Conservation (phyloP, 73 alveolate species). For the Tetrahymena malaccensis region DNA sequence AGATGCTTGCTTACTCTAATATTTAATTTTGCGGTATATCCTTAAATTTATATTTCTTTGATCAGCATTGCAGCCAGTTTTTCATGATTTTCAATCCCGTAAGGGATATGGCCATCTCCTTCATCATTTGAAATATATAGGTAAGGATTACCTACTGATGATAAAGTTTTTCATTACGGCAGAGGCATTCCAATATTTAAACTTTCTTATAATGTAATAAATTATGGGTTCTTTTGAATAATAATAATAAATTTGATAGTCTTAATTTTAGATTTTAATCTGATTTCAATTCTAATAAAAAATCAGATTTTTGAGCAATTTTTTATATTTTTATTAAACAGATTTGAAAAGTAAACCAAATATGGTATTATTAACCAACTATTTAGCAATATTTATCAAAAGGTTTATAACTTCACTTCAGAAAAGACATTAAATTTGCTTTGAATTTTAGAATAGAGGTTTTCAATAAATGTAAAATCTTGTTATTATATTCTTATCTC, state of each 20-base stretch:
- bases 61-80: not conserved
- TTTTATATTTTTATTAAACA: not conserved
- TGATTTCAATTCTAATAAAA: not conserved
- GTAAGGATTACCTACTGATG: constrained; percentile 1
- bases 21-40: not conserved
- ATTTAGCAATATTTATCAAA: not conserved
- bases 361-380: not conserved
- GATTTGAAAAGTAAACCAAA: not conserved
- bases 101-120: not conserved
- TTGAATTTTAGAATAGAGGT: not conserved
- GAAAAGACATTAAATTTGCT: too few relatives aligned
- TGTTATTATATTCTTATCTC: not conserved
- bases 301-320: not conserved
- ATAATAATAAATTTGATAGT: not conserved
- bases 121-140: not conserved
- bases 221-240: not conserved
- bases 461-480: too few relatives aligned
- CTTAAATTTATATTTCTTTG: not conserved
- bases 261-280: not conserved
- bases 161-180: not conserved
- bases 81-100: not conserved
- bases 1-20: not conserved
- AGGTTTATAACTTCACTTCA: not conserved
- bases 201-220: not conserved
- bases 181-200: not conserved